Base-by-base conservation (phyloP, 1,284 basidiomycete genomes). In the Pisolithus thermaeus region DNA sequence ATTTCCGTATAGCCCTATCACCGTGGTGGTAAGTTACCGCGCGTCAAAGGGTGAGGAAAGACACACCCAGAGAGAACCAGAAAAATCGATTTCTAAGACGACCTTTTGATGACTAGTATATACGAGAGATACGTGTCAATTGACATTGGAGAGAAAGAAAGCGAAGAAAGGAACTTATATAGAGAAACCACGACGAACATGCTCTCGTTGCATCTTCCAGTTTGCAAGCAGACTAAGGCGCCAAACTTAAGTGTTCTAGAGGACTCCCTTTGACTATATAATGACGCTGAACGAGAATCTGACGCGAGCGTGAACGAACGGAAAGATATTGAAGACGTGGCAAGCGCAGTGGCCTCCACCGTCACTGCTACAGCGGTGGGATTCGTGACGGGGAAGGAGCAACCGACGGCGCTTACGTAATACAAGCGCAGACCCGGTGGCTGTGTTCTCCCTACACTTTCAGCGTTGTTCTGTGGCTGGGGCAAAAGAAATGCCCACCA, bases 81-180 rank as follows among this genome's bases (percentile, higher is more conserved):
- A 77, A 70, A 95, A 92, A 73, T 91, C 87, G 56, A 95, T 83
- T 72, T 95, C 91, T 58, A 95, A 73, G 55, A 90, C 89, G 49
- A 94, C 90, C 66, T 91, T 91, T 78, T 95, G 92, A 72, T 95
- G 90, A 73, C 86, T 88, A 84, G 87, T 89, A 83, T 68, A 84
- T 66, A 87, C 73, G 63, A 60, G 60, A 73, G 55, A 52, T 8
- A 54, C 60, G 61, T 74, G 74, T 87, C 71, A 88, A 76, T 63
- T 70, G 32, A 14, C 32, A 55, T 42, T 44, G 43, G 46, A 45
- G 41, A 49, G 46, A 54, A 49, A 23, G 16, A 5, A 32, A 49
- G 52, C 50, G 42, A 53, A 58, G 62, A 61, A 54, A 61, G 63
- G 67, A 61, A 60, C 88, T 80, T 87, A 90, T 90, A 90, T 84